phyloP scores from a whole-genome alignment of 805 yeast species.

The Kodamaea sagamina region DNA sequence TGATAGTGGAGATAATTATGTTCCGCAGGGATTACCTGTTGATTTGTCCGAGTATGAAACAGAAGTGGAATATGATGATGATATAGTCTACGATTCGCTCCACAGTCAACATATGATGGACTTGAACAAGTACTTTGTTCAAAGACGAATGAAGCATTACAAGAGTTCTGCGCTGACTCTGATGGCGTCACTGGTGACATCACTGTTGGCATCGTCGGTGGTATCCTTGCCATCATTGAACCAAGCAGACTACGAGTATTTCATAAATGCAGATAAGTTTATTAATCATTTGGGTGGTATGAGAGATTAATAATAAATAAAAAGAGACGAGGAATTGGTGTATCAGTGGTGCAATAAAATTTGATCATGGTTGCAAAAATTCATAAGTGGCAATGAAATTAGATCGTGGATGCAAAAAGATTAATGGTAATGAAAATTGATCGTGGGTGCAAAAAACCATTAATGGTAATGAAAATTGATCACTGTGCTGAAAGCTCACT shows the following conservation, averaged over 20 bases:
- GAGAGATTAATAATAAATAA: slow-evolving; percentile 6
- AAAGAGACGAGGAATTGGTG: slow-evolving; percentile 10
- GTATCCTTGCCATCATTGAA: slow-evolving; percentile 1
- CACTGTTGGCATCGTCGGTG: background rate
- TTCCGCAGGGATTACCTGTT: slow-evolving; percentile 15
- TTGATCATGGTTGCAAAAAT: no score
- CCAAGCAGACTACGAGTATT: slow-evolving; percentile 19
- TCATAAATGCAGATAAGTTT: slow-evolving; percentile 27
- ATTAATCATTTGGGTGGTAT: slow-evolving; percentile 22
- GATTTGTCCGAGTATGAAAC: slow-evolving; percentile 10
- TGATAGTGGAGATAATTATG: slow-evolving; percentile 43
- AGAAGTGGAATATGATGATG: slow-evolving; percentile 7
- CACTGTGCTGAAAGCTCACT: no score
- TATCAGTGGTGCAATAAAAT: background rate
- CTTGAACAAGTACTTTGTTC: slow-evolving; percentile 19
- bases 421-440: no score
- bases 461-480: no score
- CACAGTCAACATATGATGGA: slow-evolving; percentile 11
- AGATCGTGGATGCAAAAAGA: no score
- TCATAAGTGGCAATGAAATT: no score
- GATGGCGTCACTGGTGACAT: background rate
- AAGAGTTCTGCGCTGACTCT: slow-evolving; percentile 4
- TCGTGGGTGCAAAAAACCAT: no score
- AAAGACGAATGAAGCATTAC: slow-evolving; percentile 14
- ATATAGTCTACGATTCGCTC: slow-evolving; percentile 4